Conservation (phyloP, 352 stramenopile species). For the Pythium chondricola region DNA sequence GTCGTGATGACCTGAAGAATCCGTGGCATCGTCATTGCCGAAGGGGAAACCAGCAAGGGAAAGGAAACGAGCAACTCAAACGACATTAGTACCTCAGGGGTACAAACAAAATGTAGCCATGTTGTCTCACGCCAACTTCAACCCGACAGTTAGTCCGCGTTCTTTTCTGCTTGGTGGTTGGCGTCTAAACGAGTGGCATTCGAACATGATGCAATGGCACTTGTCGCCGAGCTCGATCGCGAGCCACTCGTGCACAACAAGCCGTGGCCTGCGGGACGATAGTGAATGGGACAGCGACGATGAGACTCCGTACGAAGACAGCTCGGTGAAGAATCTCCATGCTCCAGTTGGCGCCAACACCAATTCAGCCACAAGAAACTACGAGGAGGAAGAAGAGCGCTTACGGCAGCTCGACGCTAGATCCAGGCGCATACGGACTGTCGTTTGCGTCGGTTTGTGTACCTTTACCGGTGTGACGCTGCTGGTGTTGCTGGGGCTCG, state of each 20-base stretch:
- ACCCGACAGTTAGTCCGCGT: slow-evolving; percentile 11
- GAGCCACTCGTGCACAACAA: too few species aligned
- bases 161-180: neutral
- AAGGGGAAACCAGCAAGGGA: too few species aligned
- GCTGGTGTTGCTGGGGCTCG: slow-evolving; percentile 8
- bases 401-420: too few species aligned
- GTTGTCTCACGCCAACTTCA: slow-evolving; percentile 11
- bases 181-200: neutral
- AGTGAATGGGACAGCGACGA: too few species aligned
- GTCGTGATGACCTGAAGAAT: neutral
- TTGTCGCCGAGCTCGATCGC: too few species aligned
- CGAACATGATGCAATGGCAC: too few species aligned
- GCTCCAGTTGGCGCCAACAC: too few species aligned
- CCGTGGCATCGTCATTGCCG: neutral
- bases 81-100: neutral
- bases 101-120: slow-evolving; percentile 11
- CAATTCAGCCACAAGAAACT: slow-evolving; percentile 8
- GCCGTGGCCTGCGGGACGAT: too few species aligned
- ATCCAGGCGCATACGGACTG: neutral
- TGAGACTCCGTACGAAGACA: too few species aligned
- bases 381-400: neutral
- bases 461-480: slow-evolving; percentile 4
- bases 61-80: neutral
- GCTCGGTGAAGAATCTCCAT: too few species aligned
- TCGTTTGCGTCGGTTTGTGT: slow-evolving; percentile 6